Base-by-base conservation (phyloP, 2,329 filamentous ascomycete genomes). In the Colletotrichum tabaci region DNA sequence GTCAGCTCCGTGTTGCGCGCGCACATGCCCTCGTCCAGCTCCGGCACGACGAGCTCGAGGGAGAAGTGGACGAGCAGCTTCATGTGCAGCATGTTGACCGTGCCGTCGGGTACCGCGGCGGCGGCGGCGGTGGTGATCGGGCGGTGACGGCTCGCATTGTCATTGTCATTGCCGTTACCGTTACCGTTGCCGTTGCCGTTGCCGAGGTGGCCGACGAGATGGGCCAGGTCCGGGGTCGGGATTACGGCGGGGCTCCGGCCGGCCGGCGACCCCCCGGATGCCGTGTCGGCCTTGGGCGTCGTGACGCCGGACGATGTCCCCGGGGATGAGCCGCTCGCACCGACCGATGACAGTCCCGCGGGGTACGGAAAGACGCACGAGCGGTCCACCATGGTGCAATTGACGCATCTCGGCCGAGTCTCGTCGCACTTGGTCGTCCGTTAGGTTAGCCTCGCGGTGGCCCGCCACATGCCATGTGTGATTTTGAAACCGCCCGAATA, bases 331-430 rank as follows among this genome's bases (percentile, higher is more conserved):
- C 26, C 26, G 26, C 26, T 26, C 26, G 26, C 26, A 3, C 26
- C 26, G 26, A 3, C 3, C 26, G 26, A 26, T 26, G 26, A 26
- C 3, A 44, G 30, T 0, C 60, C 40, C 18, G 70, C 35, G 56
- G 66, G 4, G 42, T 58, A 40, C 47, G 63, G 66, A 62, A 77
- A 80, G 23, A 74, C 73, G 64, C 79, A 80, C 6, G 62, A 56
- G 15, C 78, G 76, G 16, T 76, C 75, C 13, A 78, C 77, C 38
- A 79, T 76, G 30, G 71, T 68, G 61, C 79, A 80, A 61, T 79
- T 74, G 2, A 71, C 70, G 66, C 79, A 80, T 13, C 74, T 62
- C 0, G 78, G 78, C 9, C 76, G 77, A 5, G 74, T 74, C 65
- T 80, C 77, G 64, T 80, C 79, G 44, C 79, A 80, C 75, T 79